phyloP scores from a whole-genome alignment of 139 green algal species.

The Gonium pectorale region DNA sequence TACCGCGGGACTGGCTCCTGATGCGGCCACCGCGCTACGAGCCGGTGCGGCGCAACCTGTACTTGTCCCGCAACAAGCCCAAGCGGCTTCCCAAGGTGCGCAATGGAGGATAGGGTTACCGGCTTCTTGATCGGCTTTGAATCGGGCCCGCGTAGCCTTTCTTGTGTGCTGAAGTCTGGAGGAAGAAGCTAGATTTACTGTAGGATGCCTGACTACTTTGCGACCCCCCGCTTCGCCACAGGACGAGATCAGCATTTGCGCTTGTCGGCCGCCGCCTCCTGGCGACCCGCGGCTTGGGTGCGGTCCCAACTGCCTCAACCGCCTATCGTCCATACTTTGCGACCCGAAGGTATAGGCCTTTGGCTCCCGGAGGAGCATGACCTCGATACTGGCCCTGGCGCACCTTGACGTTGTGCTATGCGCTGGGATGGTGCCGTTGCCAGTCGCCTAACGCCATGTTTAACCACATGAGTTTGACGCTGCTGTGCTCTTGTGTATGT shows the following conservation, averaged over 20 bases:
- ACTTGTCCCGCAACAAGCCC: constrained; percentile 60
- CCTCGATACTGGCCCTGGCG: too few species aligned
- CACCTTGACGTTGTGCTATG: too few species aligned
- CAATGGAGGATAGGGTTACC: too few species aligned
- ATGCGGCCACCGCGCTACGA: constrained; percentile 67
- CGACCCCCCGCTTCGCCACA: background rate
- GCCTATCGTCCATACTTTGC: constrained; percentile 80
- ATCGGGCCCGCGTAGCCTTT: too few species aligned
- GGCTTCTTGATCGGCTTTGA: too few species aligned
- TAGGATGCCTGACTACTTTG: background rate
- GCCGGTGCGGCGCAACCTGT: constrained; percentile 74
- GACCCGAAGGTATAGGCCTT: constrained; percentile 58
- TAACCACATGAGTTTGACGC: too few species aligned
- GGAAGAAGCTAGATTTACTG: too few species aligned
- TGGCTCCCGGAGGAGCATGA: too few species aligned
- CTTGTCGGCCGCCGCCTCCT: constrained; percentile 11
- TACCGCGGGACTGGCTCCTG: constrained; percentile 44
- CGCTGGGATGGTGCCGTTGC: too few species aligned
- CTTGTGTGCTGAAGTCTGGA: too few species aligned
- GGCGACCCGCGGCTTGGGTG: constrained; percentile 60
- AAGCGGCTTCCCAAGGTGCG: constrained; percentile 72
- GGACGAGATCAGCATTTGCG: constrained; percentile 44
- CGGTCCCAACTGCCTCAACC: constrained; percentile 74
- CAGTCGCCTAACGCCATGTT: too few species aligned
- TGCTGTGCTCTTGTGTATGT: too few species aligned